Evolutionary conservation across 73 alveolate species (phyloP).

Genomic region (Halteria grandinella): DNA sequence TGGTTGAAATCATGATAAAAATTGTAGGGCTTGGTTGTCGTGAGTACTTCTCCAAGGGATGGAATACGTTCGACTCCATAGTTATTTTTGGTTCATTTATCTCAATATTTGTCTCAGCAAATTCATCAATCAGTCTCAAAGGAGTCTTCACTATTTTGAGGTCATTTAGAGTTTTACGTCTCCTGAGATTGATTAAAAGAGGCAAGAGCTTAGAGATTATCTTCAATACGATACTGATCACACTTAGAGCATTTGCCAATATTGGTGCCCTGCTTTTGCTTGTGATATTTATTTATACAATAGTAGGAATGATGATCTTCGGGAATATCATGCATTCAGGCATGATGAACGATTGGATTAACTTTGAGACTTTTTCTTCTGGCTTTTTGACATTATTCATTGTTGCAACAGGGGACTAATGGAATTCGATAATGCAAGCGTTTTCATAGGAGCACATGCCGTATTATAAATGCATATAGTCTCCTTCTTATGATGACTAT

Average conservation of each 20-base stretch:
- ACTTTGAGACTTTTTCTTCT: conserved; percentile 26
- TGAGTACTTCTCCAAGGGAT: conserved; percentile 63
- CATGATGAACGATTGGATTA: neutral
- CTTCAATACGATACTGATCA: conserved; percentile 56
- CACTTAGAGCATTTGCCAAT: conserved; percentile 64
- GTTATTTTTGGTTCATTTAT: conserved; percentile 56
- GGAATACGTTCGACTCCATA: conserved; percentile 81
- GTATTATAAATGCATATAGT: conserved; percentile 2
- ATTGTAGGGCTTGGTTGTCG: conserved; percentile 51
- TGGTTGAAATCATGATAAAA: conserved; percentile 38
- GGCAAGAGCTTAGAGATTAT: conserved; percentile 59
- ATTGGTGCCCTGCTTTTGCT: conserved; percentile 59
- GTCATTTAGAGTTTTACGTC: conserved; percentile 62
- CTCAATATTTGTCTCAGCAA: conserved; percentile 19
- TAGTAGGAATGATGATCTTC: conserved; percentile 60
- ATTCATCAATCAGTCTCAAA: neutral
- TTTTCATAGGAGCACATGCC: neutral
- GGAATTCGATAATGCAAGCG: conserved; percentile 48
- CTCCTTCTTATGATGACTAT: conserved; percentile 11
- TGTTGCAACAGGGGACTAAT: conserved; percentile 54
- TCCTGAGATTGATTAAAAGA: conserved; percentile 59
- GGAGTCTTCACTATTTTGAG: conserved; percentile 54
- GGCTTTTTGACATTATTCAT: conserved; percentile 32
- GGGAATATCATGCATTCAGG: conserved; percentile 14
- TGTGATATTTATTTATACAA: conserved; percentile 54